These are phyloP conservation scores for Dictyostelium discoideum DNA, from an alignment of 78 protist species.

Conservation along the genomic window DNA sequence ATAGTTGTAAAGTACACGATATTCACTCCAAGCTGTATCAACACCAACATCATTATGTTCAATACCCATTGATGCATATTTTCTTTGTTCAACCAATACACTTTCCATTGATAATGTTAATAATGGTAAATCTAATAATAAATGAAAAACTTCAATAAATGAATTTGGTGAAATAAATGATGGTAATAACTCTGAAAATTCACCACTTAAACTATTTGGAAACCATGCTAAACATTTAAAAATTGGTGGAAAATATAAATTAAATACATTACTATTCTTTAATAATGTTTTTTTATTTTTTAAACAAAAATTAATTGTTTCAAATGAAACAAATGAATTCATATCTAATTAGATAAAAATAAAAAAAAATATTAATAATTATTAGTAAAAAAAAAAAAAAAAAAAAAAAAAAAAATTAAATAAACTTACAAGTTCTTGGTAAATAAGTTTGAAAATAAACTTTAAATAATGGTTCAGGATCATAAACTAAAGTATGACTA, in stretches of 20 bases:
- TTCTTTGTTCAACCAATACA: slow-evolving; percentile 46
- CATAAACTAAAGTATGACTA: slow-evolving; percentile 68
- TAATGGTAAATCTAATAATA: slow-evolving; percentile 71
- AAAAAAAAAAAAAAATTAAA: not conserved
- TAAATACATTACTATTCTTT: slow-evolving; percentile 46
- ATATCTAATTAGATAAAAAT: slow-evolving; percentile 26
- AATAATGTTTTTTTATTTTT: slow-evolving; percentile 35
- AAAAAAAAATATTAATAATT: too few species aligned
- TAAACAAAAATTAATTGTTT: slow-evolving; percentile 61
- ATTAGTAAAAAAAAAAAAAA: not conserved
- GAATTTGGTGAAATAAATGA: slow-evolving; percentile 41
- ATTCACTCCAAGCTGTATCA: slow-evolving; percentile 72
- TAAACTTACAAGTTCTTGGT: slow-evolving; percentile 51
- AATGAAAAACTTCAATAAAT: slow-evolving; percentile 75
- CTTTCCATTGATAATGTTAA: slow-evolving; percentile 74
- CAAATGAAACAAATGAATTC: slow-evolving; percentile 69
- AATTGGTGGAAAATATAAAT: slow-evolving; percentile 68
- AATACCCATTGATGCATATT: slow-evolving; percentile 5
- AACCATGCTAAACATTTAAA: slow-evolving; percentile 80
- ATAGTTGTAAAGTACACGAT: slow-evolving; percentile 75
- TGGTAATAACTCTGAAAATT: slow-evolving; percentile 71
- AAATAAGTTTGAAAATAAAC: slow-evolving; percentile 74
- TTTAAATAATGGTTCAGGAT: slow-evolving; percentile 75
- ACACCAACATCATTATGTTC: not conserved
- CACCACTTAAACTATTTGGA: slow-evolving; percentile 48